These are phyloP conservation scores for Corniculantispora saksenae DNA, from an alignment of 2,329 filamentous ascomycete species.

Conservation along the genomic window DNA sequence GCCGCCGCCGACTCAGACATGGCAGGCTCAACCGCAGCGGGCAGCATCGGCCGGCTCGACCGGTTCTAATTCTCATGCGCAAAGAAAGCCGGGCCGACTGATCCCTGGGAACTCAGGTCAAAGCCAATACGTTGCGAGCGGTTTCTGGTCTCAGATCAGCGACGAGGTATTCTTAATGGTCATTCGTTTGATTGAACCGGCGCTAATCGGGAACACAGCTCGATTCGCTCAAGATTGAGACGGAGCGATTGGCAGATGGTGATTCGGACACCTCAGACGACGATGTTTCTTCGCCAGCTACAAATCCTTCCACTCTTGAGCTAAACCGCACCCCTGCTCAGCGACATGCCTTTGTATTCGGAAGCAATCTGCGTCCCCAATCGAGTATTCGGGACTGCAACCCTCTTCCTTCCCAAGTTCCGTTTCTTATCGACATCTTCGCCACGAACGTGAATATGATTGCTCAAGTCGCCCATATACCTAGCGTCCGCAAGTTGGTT, in stretches of 20 bases:
- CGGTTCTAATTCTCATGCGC: constrained; percentile 22
- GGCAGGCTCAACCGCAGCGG: constrained; percentile 32
- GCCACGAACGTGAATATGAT: constrained; percentile 52
- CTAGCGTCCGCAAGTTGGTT: constrained; percentile 41
- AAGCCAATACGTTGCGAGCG: constrained; percentile 51
- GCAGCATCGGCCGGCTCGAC: constrained; percentile 19
- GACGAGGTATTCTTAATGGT: constrained; percentile 48
- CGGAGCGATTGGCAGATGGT: constrained; percentile 32
- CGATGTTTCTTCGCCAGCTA: constrained; percentile 31
- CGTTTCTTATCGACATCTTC: constrained; percentile 53
- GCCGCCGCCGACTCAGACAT: constrained; percentile 28
- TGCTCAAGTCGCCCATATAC: constrained; percentile 47
- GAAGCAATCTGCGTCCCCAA: constrained; percentile 40
- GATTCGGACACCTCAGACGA: constrained; percentile 43
- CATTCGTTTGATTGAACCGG: constrained; percentile 5
- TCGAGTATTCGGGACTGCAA: constrained; percentile 43
- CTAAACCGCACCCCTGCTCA: constrained; percentile 44
- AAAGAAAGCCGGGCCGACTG: constrained; percentile 20
- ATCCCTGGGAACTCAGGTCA: constrained; percentile 26
- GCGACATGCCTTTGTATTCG: constrained; percentile 54
- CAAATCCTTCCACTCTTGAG: constrained; percentile 38
- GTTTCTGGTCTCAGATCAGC: constrained; percentile 58
- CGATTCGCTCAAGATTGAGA: constrained; percentile 45
- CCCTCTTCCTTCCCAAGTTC: constrained; percentile 56
- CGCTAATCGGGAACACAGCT: constrained; percentile 33